A percentile compares a stretch with the other conserved stretches of the same genome.
These are phyloP conservation scores for Lagerstroemia speciosa DNA, from an alignment of 345 rosid genomes.

Conservation along the genomic window DNA sequence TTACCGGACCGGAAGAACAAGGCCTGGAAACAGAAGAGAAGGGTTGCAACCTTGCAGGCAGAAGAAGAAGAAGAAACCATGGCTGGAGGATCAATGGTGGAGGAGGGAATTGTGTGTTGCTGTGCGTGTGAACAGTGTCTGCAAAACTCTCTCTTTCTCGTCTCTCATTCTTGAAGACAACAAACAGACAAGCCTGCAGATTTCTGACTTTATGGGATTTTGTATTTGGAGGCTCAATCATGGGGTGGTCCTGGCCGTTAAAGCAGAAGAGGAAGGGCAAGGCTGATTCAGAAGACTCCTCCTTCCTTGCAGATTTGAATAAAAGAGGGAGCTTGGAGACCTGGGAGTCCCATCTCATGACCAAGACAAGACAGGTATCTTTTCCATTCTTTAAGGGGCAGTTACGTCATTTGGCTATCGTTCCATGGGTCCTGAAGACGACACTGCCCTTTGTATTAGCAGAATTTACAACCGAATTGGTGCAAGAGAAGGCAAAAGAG, in stretches of 20 bases:
- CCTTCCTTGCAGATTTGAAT: slow-evolving; percentile 82
- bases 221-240: slow-evolving; percentile 20
- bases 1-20: slow-evolving; percentile 25
- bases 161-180: background rate
- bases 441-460: background rate
- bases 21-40: slow-evolving; percentile 30
- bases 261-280: slow-evolving; percentile 39
- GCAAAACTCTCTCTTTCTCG: background rate
- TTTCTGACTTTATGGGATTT: background rate
- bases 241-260: slow-evolving; percentile 28
- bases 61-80: slow-evolving; percentile 33
- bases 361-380: slow-evolving; percentile 52
- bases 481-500: background rate
- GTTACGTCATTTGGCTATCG: background rate
- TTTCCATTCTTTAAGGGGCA: slow-evolving; percentile 22
- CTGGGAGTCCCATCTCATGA: slow-evolving; percentile 26
- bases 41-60: slow-evolving; percentile 19
- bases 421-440: background rate
- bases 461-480: background rate
- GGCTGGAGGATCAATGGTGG: background rate
- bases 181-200: background rate
- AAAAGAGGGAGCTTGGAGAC: slow-evolving; percentile 45
- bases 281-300: slow-evolving; percentile 52
- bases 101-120: background rate
- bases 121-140: background rate